Evolutionary conservation across 768 basidiomycete genomes (phyloP).

Genomic region (Fomitopsis pulvina): DNA sequence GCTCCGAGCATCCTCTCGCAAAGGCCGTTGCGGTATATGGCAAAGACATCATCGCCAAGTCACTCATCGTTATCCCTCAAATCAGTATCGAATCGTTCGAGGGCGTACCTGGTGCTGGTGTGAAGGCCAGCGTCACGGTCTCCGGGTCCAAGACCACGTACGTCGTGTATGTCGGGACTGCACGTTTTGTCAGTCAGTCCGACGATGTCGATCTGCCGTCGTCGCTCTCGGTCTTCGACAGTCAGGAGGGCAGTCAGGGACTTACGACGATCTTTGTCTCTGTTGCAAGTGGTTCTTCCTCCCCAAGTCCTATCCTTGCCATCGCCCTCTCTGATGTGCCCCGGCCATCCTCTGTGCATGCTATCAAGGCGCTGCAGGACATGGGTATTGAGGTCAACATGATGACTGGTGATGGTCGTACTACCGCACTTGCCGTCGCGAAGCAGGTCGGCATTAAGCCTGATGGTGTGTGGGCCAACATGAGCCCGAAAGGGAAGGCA

Average conservation of each 20-base stretch:
- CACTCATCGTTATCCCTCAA: conserved; percentile 36
- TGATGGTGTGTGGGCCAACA: conserved; percentile 82
- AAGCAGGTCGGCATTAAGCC: conserved; percentile 81
- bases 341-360: conserved; percentile 78
- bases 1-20: conserved; percentile 94
- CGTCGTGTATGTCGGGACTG: conserved; percentile 70
- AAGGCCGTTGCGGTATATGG: conserved; percentile 86
- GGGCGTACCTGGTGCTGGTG: conserved; percentile 84
- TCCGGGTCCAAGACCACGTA: conserved; percentile 37
- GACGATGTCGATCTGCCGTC: conserved; percentile 48
- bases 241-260: conserved; percentile 61
- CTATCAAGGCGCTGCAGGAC: conserved; percentile 68
- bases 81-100: conserved; percentile 70
- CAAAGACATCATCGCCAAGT: conserved; percentile 47
- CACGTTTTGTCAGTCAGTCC: conserved; percentile 58
- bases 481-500: conserved; percentile 96
- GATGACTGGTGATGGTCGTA: conserved; percentile 89
- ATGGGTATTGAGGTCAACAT: conserved; percentile 94
- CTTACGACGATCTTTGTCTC: conserved; percentile 88
- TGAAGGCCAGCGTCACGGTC: conserved; percentile 61
- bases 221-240: conserved; percentile 57
- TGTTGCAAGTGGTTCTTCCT: conserved; percentile 35
- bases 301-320: conserved; percentile 60
- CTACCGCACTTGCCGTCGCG: conserved; percentile 85
- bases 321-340: conserved; percentile 84